Evolutionary conservation across 352 stramenopile species (phyloP).

Genomic region (Aphanomyces stellatus): DNA sequence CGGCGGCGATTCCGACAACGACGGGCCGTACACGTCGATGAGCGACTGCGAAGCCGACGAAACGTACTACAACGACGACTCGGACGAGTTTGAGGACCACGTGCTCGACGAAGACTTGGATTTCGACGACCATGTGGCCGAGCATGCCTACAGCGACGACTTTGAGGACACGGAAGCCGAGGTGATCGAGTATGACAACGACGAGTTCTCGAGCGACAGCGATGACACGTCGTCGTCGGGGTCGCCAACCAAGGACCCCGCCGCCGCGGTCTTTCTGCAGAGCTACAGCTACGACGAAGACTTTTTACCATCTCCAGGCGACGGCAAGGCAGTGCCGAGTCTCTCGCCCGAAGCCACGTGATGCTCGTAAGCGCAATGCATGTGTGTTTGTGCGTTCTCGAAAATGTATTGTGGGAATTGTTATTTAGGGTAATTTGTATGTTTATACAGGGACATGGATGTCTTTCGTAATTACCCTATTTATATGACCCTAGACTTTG

Average conservation of each 20-base stretch:
- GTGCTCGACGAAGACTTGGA: slow-evolving; percentile 22
- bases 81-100: slow-evolving; percentile 58
- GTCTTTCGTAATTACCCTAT: too few relatives aligned
- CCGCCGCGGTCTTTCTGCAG: neutral
- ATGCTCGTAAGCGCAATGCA: too few relatives aligned
- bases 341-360: too few relatives aligned
- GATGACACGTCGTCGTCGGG: neutral
- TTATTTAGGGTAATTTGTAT: too few relatives aligned
- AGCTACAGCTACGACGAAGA: neutral
- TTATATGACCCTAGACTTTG: too few relatives aligned
- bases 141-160: slow-evolving; percentile 72
- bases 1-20: slow-evolving; percentile 23
- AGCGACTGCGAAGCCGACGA: slow-evolving; percentile 76
- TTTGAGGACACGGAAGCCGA: slow-evolving; percentile 71
- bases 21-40: slow-evolving; percentile 45
- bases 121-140: neutral
- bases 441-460: too few relatives aligned
- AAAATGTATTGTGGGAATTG: too few relatives aligned
- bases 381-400: too few relatives aligned
- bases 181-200: slow-evolving; percentile 32
- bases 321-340: too few relatives aligned
- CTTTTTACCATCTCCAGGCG: too few relatives aligned
- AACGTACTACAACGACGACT: slow-evolving; percentile 81
- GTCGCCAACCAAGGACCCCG: neutral
- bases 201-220: neutral